phyloP scores from a whole-genome alignment of 1,139 yeast species.

The Komagataea norvegica region DNA sequence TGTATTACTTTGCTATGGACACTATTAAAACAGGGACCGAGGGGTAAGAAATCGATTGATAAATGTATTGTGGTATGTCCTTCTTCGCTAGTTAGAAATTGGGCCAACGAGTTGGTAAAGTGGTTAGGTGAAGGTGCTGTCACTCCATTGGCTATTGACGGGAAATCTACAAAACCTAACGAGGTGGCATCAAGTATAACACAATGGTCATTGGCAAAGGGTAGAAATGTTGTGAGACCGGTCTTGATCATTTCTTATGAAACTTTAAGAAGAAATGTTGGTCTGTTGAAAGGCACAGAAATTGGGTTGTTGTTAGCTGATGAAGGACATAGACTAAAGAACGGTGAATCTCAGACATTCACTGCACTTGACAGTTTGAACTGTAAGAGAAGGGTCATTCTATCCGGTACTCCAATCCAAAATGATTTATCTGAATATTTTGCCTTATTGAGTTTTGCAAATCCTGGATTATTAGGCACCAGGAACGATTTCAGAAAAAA shows the following conservation, averaged over 20 bases:
- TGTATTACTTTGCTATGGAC: conserved; percentile 96
- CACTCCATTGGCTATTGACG: conserved; percentile 89
- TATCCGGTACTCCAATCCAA: conserved; percentile 97
- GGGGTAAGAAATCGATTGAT: conserved; percentile 78
- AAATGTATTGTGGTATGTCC: conserved; percentile 96
- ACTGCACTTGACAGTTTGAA: conserved; percentile 79
- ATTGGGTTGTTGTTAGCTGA: conserved; percentile 90
- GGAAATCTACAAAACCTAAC: conserved; percentile 64
- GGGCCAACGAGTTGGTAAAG: conserved; percentile 96
- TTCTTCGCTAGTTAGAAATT: conserved; percentile 85
- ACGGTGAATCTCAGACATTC: conserved; percentile 91
- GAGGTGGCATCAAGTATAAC: conserved; percentile 68
- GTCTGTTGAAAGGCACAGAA: conserved; percentile 67
- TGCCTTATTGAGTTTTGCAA: conserved; percentile 85
- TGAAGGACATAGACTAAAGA: conserved; percentile 93
- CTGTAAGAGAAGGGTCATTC: conserved; percentile 83
- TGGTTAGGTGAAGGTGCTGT: conserved; percentile 94
- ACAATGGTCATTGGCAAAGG: conserved; percentile 87
- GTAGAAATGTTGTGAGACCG: conserved; percentile 88
- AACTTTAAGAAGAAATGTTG: conserved; percentile 83
- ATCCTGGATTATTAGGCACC: conserved; percentile 89
- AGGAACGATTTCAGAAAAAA: conserved; percentile 79
- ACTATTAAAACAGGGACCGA: conserved; percentile 79
- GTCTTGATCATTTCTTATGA: conserved; percentile 95
- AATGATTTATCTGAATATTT: conserved; percentile 94